Conservation (phyloP, 768 basidiomycete genomes). For the Harrya chromipes region DNA sequence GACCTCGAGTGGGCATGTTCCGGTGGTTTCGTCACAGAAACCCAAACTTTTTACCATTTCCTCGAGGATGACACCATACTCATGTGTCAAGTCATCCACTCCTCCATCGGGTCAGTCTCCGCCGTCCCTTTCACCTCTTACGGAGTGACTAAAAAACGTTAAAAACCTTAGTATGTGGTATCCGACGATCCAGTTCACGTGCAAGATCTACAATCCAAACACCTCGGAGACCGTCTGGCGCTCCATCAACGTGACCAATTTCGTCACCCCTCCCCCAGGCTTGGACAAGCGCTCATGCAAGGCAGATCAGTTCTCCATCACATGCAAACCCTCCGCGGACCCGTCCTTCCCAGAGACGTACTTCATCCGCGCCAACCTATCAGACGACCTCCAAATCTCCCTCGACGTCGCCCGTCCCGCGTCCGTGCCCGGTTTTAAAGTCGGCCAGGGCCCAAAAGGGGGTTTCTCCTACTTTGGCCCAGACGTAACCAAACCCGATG, state of each 20-base stretch:
- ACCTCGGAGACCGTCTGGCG: conserved; percentile 79
- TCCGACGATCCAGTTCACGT: conserved; percentile 91
- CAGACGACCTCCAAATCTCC: conserved; percentile 75
- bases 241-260: conserved; percentile 81
- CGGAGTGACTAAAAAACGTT: conserved; percentile 4
- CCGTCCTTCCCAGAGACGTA: conserved; percentile 73
- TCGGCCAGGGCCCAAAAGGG: conserved; percentile 84
- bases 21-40: conserved; percentile 86
- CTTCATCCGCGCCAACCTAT: conserved; percentile 73
- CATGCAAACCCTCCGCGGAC: conserved; percentile 52
- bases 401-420: conserved; percentile 70
- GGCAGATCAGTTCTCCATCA: conserved; percentile 80
- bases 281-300: conserved; percentile 86
- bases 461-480: conserved; percentile 87
- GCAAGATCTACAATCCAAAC: conserved; percentile 80
- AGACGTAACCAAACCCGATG: conserved; percentile 65
- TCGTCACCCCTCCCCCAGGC: conserved; percentile 67
- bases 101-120: conserved; percentile 74
- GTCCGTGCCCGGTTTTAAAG: conserved; percentile 81
- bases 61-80: conserved; percentile 75
- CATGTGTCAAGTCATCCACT: conserved; percentile 87
- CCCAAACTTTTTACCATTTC: conserved; percentile 82
- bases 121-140: conserved; percentile 2
- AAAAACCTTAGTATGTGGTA: conserved; percentile 71
- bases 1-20: conserved; percentile 84